Evolutionary conservation across 441 rosid species (phyloP), one percentile per base, ranked within the genome.

Genomic region (Corymbia citriodora): DNA sequence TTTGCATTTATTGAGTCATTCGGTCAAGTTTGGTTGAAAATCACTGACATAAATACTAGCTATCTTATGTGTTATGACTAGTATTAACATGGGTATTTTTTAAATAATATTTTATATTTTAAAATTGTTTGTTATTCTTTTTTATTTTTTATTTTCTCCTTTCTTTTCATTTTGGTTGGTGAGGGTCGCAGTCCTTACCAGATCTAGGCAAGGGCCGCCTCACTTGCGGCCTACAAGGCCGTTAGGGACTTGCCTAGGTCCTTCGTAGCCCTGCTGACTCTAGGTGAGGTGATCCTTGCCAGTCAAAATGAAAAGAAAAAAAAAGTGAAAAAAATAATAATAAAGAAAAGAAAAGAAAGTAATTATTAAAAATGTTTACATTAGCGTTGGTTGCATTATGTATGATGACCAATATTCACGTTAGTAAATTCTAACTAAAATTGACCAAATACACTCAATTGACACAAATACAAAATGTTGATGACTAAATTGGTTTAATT

Each of bases 341-440:
- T 59, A 59, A 10, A 10, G 10, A 59, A 59, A 59, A 59, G 29
- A 59, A 59, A 59, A 59, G n/a, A 25, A 59, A 59, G 23, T 10
- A 59, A 10, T 59, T 29, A 59, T 59, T 59, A 59, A 23, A 59
- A 59, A 5, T 23, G 13, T 57, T 4, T 57, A 23, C 0, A 6
- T 57, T 57, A 57, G 29, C 0, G 1, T 63, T 3, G 0, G 18
- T 0, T 0, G 18, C 0, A 2, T 27, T 9, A 29, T 0, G 18
- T 63, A 6, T 7, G 18, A 63, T 63, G n/a, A 2, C 8, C 7
- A 29, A 14, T 0, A 9, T 29, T 6, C 4, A 29, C 2, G 8
- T 29, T 9, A 63, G 5, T 0, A 4, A 63, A 29, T 27, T 63
- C n/a, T 7, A 1, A 17, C 33, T 14, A 29, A 63, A 63, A 63